phyloP scores from a whole-genome alignment of 495 filamentous ascomycete genomes.

The Daldinia vernicosa region DNA sequence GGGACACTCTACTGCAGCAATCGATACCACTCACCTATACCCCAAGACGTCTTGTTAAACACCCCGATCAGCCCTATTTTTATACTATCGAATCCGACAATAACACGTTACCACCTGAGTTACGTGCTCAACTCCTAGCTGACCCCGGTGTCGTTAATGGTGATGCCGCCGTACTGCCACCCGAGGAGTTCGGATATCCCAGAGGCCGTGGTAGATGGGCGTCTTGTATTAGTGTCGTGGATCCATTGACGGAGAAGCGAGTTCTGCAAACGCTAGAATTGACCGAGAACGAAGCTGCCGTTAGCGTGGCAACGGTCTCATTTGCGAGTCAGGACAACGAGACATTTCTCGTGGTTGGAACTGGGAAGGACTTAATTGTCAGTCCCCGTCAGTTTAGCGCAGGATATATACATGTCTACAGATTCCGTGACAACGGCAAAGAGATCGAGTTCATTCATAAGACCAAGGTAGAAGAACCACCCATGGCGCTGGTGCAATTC shows the following conservation, averaged over 20 bases:
- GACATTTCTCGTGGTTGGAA: constrained; percentile 90
- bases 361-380: constrained; percentile 85
- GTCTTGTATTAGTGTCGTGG: constrained; percentile 89
- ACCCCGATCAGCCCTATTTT: constrained; percentile 87
- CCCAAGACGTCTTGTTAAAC: constrained; percentile 83
- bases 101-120: constrained; percentile 81
- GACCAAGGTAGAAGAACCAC: constrained; percentile 87
- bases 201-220: constrained; percentile 88
- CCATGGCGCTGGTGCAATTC: constrained; percentile 87
- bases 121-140: constrained; percentile 72
- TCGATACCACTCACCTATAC: constrained; percentile 90
- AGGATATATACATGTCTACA: constrained; percentile 92
- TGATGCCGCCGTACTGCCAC: constrained; percentile 72
- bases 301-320: constrained; percentile 81
- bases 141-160: constrained; percentile 74
- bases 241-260: constrained; percentile 77
- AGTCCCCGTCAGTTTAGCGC: constrained; percentile 76
- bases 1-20: constrained; percentile 87
- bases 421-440: constrained; percentile 84
- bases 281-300: constrained; percentile 88
- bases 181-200: constrained; percentile 91
- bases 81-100: constrained; percentile 95
- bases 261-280: constrained; percentile 81
- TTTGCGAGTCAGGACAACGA: constrained; percentile 91
- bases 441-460: constrained; percentile 96